Base-by-base conservation (phyloP, 306 rosid genomes). In the Geum urbanum region DNA sequence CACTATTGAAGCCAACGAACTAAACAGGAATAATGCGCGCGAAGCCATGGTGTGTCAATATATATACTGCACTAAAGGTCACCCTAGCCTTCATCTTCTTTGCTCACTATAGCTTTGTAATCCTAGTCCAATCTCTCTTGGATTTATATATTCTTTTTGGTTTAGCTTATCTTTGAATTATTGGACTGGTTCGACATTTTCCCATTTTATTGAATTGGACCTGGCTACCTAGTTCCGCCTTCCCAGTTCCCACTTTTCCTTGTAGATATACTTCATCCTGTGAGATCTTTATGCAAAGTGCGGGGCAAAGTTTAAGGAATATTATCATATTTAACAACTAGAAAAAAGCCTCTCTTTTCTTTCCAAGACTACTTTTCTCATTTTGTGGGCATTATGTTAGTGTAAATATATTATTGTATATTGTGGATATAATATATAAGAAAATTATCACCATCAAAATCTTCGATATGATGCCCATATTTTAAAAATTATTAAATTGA, bases 131-230 rank as follows among this genome's bases (percentile, higher is more conserved):
- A 43, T 69, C 44, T 20, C 14, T 10, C 22, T 69, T 53, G 73
- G 53, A n/a, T 57, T 44, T 70, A 15, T 44, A 59, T 27, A 20
- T 56, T 70, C 54, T 16, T 57, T 70, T 55, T 14, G 53, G 64
- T 27, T 54, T 18, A 20, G 14, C 44, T 43, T 70, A 5, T 56
- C 66, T 57, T 44, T 44, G 39, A 15, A 24, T 55, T 56, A 58
- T 70, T 55, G 54, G 12, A 41, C 44, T 43, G 44, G 54, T 20
- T 40, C 63, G 13, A 55, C 51, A 27, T 13, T 37, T 60, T 35
- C 15, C 37, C 64, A 9, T 59, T 59, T 37, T 7, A 46, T 70
- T 55, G 74, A 24, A 70, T 35, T 70, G 45, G 55, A 14, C 52
- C 73, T 60, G 16, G 62, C n/a, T 22, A 41, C 14, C 74, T 9